Base-by-base conservation (phyloP, 805 yeast species). In the Kazachstania africana region DNA sequence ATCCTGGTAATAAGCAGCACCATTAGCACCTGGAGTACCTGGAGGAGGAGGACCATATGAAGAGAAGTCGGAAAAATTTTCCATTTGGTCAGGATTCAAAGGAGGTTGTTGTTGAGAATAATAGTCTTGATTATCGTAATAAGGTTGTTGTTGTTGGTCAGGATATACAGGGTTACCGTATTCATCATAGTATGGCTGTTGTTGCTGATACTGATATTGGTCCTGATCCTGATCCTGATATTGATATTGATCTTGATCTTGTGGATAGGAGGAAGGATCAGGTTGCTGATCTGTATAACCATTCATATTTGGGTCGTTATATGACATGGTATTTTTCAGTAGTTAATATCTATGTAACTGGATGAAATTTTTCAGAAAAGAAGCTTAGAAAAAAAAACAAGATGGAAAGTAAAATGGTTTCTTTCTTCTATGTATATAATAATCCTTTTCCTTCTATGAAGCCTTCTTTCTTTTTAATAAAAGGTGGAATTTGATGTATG, bases 11-110 rank as follows among this genome's bases (percentile, higher is more conserved):
- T 6, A 8, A 19, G 22, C 10, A 19, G 22, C 22, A 19, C 22
- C 22, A 19, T 19, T 19, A 10, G 22, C 10, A 42, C 80, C 84
- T 18, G 77, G 71, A 27, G 65, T 63, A 22, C 62, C 63, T 36
- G 67, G 69, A 27, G 62, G 63, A 34, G 68, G 69, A 16, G 65
- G 63, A 21, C 68, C 70, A 37, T 82, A 82, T 44, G 73, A 72
- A 36, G 74, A 65, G 46, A 75, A 75, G 50, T 75, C 83, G 16
- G 78, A 70, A 36, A 75, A 75, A 36, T 76, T 77, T 50, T 75
- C 81, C 42, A 68, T 73, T 31, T 57, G 57, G 29, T 48, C 59
- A 27, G 49, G 62, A 30, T 34, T 33, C 29, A 32, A 28, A 42
- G 66, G 63, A 21, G 54, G 60, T 39, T 62, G 67, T 26, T 60